These are phyloP conservation scores for Phlegmacium glaucopus DNA, from an alignment of 768 basidiomycete species.

Conservation along the genomic window DNA sequence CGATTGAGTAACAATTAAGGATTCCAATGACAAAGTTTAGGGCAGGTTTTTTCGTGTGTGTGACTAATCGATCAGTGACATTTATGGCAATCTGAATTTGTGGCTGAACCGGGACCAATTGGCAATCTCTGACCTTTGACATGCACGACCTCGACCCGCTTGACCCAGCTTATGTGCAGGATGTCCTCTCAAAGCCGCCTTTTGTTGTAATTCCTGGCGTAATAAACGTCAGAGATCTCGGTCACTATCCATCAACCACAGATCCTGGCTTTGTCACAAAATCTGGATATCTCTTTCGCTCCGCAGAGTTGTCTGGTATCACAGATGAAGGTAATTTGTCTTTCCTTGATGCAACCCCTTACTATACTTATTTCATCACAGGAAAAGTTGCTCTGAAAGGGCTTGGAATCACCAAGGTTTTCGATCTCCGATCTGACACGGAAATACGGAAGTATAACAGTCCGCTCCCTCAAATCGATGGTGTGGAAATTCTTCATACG, in stretches of 20 bases:
- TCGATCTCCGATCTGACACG: slow-evolving; percentile 76
- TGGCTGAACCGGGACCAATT: neutral
- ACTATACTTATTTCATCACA: slow-evolving; percentile 19
- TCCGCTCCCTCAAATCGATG: slow-evolving; percentile 61
- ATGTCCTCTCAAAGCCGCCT: slow-evolving; percentile 63
- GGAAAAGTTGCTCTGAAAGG: slow-evolving; percentile 55
- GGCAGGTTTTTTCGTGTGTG: slow-evolving; percentile 37
- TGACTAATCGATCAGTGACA: slow-evolving; percentile 16
- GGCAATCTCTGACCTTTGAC: slow-evolving; percentile 11
- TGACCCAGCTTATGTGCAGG: slow-evolving; percentile 61
- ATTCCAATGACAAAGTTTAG: slow-evolving; percentile 27
- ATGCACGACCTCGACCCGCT: slow-evolving; percentile 59
- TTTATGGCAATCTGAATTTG: neutral
- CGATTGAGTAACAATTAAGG: slow-evolving; percentile 29
- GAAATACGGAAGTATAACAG: slow-evolving; percentile 74
- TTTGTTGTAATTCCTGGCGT: slow-evolving; percentile 73
- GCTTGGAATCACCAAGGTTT: slow-evolving; percentile 65
- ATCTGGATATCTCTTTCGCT: slow-evolving; percentile 57
- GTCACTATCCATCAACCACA: slow-evolving; percentile 49
- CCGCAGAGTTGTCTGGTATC: slow-evolving; percentile 70
- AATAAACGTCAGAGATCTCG: slow-evolving; percentile 72
- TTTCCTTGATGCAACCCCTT: neutral
- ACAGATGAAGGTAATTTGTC: slow-evolving; percentile 59
- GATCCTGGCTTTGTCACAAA: slow-evolving; percentile 51
- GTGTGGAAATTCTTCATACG: slow-evolving; percentile 53